A percentile compares a stretch with the other conserved stretches of the same genome.
These are phyloP conservation scores for Malassezia caprae DNA, from an alignment of 1,284 basidiomycete genomes.

Conservation along the genomic window DNA sequence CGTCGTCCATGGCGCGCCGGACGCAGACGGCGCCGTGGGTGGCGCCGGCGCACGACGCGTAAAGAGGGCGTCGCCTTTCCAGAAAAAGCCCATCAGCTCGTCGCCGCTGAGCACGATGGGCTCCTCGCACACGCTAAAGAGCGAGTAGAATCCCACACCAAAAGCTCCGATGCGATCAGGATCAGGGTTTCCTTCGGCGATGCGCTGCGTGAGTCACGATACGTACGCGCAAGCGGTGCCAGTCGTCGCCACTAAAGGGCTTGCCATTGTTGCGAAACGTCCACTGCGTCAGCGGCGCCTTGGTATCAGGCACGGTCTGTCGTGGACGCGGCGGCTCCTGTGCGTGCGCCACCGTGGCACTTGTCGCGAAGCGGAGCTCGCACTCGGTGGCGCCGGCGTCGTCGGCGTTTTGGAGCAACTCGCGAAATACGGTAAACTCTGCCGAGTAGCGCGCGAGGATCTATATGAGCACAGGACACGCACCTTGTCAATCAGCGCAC, in stretches of 20 bases:
- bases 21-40: constrained; percentile 20
- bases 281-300: constrained; percentile 51
- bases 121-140: constrained; percentile 59
- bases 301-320: constrained; percentile 41
- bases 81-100: constrained; percentile 83
- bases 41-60: constrained; percentile 32
- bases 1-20: constrained; percentile 62
- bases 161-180: constrained; percentile 52
- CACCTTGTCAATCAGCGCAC: constrained; percentile 49
- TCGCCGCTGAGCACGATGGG: constrained; percentile 82
- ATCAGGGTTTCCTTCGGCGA: constrained; percentile 53
- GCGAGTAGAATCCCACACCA: constrained; percentile 53
- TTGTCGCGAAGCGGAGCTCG: constrained; percentile 41
- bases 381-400: constrained; percentile 63
- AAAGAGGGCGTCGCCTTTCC: constrained; percentile 56
- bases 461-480: background rate
- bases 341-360: constrained; percentile 16
- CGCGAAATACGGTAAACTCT: constrained; percentile 70
- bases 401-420: constrained; percentile 89
- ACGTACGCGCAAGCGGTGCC: constrained; percentile 41
- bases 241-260: constrained; percentile 42
- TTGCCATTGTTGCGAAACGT: constrained; percentile 69
- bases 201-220: constrained; percentile 16
- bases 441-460: constrained; percentile 87
- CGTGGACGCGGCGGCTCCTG: background rate